phyloP scores from a whole-genome alignment of 2,329 filamentous ascomycete species.

The Fusarium sp. region DNA sequence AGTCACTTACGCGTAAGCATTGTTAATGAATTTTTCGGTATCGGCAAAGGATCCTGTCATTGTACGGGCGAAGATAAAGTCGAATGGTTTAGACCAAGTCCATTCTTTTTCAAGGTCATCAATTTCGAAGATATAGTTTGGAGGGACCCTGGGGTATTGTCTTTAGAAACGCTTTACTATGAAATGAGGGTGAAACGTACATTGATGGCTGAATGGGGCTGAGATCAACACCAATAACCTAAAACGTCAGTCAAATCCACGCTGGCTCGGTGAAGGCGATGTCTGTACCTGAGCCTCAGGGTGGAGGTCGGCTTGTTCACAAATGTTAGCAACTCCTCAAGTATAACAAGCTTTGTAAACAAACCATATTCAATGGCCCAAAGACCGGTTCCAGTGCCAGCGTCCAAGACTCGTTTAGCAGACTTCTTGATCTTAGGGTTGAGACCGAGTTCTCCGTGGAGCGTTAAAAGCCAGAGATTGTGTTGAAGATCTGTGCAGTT shows the following conservation, averaged over 20 bases:
- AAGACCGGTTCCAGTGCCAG: constrained; percentile 12
- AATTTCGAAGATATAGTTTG: constrained; percentile 10
- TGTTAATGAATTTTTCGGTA: not conserved
- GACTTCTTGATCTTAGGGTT: not conserved
- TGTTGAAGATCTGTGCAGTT: constrained; percentile 1
- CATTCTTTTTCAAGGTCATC: constrained; percentile 20
- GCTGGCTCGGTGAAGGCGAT: accelerated
- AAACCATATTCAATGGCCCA: constrained; percentile 23
- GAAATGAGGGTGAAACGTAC: not conserved
- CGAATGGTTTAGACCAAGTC: constrained; percentile 12
- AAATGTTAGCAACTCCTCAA: not conserved
- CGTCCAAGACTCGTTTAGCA: constrained; percentile 10
- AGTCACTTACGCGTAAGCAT: not conserved
- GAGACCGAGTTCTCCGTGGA: constrained; percentile 10
- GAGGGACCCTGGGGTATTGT: not conserved
- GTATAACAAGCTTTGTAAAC: accelerated
- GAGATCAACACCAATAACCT: constrained; percentile 12
- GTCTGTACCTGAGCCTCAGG: constrained; percentile 4
- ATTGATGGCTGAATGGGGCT: constrained; percentile 15
- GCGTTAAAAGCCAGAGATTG: constrained; percentile 15
- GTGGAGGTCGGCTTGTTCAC: not conserved
- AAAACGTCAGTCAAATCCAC: not conserved
- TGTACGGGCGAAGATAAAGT: constrained; percentile 10
- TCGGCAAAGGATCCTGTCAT: constrained; percentile 24
- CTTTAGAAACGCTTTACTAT: not conserved